Evolutionary conservation across 371 early-diverging fungal species (phyloP), one percentile per base, ranked within the genome.

Genomic region (Syncephalis fuscata): DNA sequence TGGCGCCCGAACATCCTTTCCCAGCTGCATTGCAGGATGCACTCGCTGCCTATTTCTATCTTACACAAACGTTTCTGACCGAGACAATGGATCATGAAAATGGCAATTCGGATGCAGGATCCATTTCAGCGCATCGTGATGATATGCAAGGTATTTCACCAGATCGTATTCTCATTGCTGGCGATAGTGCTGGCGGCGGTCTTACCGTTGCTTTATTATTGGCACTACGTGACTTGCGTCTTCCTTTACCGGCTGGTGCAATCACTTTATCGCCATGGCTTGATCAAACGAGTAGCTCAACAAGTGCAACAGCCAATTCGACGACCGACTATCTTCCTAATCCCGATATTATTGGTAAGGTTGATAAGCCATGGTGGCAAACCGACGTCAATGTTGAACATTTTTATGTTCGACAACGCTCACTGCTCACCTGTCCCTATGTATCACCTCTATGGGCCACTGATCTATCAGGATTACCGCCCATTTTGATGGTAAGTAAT

Each of bases 21-120:
- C 93, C 93, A 1, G 67, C 74, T 21, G 82, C 82, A 9, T 62
- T 92, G 7, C 77, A 81, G 44, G 91, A 91, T 64, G 80, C 74
- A 32, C 63, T 82, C 22, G 67, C 78, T 19, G 76, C 84, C 0
- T 90, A 85, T 53, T 46, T 72, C 37, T 71, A 74, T 46, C 60
- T 94, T 27, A 32, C 32, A 32, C 32, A 32, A 32, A 32, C 32
- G 4, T 32, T 7, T 32, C 61, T 60, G 2, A 62, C 78, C 25
- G 66, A 72, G 19, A 76, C 78, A 0, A 67, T 66, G 1, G 59
- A 65, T 24, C 65, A 61, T 5, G 65, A 56, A 49, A 16, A 48
- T 15, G 24, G 58, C 40, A 44, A 53, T 20, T 26, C 19, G 21
- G 40, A 49, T 2, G 50, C 54, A 17, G 38, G 53, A 1, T 41